These are phyloP conservation scores for Fusarium napiforme DNA, from an alignment of 2,329 filamentous ascomycete genomes.

Conservation along the genomic window DNA sequence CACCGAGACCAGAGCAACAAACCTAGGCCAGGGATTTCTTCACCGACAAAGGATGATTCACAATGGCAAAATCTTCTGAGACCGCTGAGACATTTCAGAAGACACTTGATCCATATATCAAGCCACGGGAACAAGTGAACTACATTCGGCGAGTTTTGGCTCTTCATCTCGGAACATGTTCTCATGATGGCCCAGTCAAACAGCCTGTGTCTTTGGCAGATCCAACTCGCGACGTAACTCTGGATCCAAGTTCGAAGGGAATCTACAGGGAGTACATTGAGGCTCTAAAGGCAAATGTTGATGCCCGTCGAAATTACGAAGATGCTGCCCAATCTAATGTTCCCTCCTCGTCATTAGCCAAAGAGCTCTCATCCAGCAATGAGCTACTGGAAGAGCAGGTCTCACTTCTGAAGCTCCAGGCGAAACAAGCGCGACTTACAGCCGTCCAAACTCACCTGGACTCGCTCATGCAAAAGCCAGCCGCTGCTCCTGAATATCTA, in stretches of 20 bases:
- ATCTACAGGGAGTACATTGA: constrained; percentile 66
- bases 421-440: constrained; percentile 62
- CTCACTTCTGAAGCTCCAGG: constrained; percentile 60
- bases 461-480: constrained; percentile 62
- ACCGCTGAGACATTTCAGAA: constrained; percentile 52
- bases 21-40: constrained; percentile 2
- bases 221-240: constrained; percentile 48
- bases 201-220: constrained; percentile 63
- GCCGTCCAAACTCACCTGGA: constrained; percentile 64
- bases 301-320: constrained; percentile 61
- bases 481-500: constrained; percentile 62
- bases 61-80: constrained; percentile 50
- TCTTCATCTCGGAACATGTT: constrained; percentile 62
- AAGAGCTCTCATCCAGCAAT: constrained; percentile 21
- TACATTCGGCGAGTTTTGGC: constrained; percentile 67
- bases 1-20: constrained; percentile 23
- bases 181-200: constrained; percentile 55
- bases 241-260: constrained; percentile 56
- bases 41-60: constrained; percentile 30
- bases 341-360: constrained; percentile 33
- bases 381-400: constrained; percentile 62
- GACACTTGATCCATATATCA: constrained; percentile 63
- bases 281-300: constrained; percentile 63
- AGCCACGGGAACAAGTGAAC: constrained; percentile 66
- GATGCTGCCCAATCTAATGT: constrained; percentile 46